Base-by-base conservation (phyloP, 345 rosid genomes). In the Conringia planisiliqua region DNA sequence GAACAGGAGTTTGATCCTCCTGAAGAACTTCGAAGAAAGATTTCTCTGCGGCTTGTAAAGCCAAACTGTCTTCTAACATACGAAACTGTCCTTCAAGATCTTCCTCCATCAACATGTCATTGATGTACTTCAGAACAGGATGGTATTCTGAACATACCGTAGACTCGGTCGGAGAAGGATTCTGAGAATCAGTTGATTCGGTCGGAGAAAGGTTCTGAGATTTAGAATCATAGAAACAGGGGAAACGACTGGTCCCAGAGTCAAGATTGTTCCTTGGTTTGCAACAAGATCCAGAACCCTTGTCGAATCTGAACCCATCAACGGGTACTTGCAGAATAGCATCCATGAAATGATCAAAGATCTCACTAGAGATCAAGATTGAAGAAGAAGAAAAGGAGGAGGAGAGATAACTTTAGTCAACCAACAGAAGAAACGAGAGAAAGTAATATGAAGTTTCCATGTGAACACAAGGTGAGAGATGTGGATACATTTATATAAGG, bases 101-200 rank as follows among this genome's bases (percentile, higher is more conserved):
- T 80, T 92, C 97, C 64, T 89, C 97, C 97, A 91, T 86, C 40
- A 91, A 88, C 72, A 91, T 89, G 65, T 89, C 92, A 66, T 79
- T 83, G 55, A 89, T 91, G 83, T 77, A 91, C 76, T 86, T 91
- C 44, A 91, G 83, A 62, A 85, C 77, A 36, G 79, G 79, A 52
- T 65, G 78, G 54, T 76, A n/a, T 22, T 62, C 69, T n/a, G 74
- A 75, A 75, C 74, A 68, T 76, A 62, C 79, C 70, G 55, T 62
- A 27, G 74, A 50, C 12, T 48, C 58, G 9, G 52, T 52, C 7
- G 17, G 16, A 52, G 16, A 26, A 52, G 33, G 58, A 38, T 30
- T 8, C 38, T 56, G 39, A 30, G 62, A 8, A 8, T 56, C 58
- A 26, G 58, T 52, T 26, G 36, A 22, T 7, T 47, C 57, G 16